Percentiles rank a stretch among this genome's conserved stretches.
Conservation (phyloP, 805 yeast species). For the Lipomyces kockii region DNA sequence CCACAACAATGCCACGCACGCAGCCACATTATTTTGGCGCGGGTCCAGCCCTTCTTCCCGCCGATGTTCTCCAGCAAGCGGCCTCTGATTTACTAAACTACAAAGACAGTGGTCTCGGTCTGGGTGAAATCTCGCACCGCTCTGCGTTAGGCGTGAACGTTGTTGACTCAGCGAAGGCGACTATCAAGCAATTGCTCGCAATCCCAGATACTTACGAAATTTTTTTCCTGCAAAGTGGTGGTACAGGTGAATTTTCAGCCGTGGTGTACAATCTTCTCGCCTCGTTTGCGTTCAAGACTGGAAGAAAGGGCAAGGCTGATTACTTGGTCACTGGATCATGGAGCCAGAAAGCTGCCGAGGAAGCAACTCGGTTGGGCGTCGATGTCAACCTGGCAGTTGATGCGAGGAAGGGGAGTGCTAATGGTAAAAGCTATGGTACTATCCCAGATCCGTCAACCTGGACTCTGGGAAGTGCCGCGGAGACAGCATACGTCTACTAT, state of each 20-base stretch:
- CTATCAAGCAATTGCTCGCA: constrained; percentile 64
- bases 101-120: constrained; percentile 74
- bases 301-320: constrained; percentile 77
- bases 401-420: constrained; percentile 54
- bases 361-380: constrained; percentile 81
- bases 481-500: constrained; percentile 82
- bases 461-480: constrained; percentile 59
- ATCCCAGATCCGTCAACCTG: constrained; percentile 67
- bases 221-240: constrained; percentile 96
- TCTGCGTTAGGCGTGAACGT: constrained; percentile 79
- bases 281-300: constrained; percentile 69
- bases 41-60: constrained; percentile 96
- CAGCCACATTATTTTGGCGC: constrained; percentile 77
- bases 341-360: constrained; percentile 88
- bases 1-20: not conserved
- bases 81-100: constrained; percentile 80
- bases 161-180: constrained; percentile 73
- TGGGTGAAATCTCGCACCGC: constrained; percentile 96
- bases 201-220: constrained; percentile 95
- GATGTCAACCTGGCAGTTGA: constrained; percentile 72
- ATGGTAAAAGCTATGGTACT: constrained; percentile 60
- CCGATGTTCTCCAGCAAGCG: constrained; percentile 82
- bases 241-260: constrained; percentile 93
- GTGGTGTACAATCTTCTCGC: constrained; percentile 83
- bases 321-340: constrained; percentile 92